phyloP scores from a whole-genome alignment of 2,329 filamentous ascomycete species.

The Scedosporium aurantiacum region DNA sequence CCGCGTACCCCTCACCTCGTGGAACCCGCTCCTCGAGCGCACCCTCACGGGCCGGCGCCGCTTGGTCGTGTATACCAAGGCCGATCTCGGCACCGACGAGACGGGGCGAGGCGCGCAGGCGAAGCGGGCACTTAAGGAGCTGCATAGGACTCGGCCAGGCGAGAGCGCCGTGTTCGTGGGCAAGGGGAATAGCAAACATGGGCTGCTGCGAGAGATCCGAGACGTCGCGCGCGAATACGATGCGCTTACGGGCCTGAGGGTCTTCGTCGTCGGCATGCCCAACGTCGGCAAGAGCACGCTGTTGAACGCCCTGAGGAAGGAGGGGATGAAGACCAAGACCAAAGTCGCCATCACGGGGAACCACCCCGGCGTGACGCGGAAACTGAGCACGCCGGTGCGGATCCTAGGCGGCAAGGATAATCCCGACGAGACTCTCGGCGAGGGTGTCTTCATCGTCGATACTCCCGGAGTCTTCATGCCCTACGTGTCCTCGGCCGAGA shows the following conservation, averaged over 20 bases:
- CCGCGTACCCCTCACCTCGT: constrained; percentile 75
- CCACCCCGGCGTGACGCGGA: constrained; percentile 82
- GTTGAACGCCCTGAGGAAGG: constrained; percentile 71
- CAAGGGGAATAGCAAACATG: constrained; percentile 23
- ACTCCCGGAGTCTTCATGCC: constrained; percentile 94
- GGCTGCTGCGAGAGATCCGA: constrained; percentile 27
- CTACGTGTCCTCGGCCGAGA: constrained; percentile 71
- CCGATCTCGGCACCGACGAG: constrained; percentile 51
- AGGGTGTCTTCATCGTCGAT: constrained; percentile 75
- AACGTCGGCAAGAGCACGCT: constrained; percentile 94
- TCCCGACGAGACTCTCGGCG: constrained; percentile 25
- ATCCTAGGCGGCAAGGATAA: constrained; percentile 37
- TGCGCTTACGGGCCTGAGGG: constrained; percentile 68
- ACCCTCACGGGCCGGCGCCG: constrained; percentile 61
- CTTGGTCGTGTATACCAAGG: constrained; percentile 84
- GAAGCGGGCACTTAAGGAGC: constrained; percentile 17
- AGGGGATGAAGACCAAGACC: constrained; percentile 38
- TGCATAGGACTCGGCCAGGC: constrained; percentile 16
- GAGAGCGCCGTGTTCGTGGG: constrained; percentile 33
- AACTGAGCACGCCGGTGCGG: constrained; percentile 72
- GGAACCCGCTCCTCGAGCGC: constrained; percentile 81
- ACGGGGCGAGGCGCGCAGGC: constrained; percentile 6
- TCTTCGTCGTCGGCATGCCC: constrained; percentile 91
- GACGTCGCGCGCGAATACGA: constrained; percentile 23
- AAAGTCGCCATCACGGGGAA: constrained; percentile 77